Percentiles rank a stretch among this genome's conserved stretches.
Evolutionary conservation across 257 asterid species (phyloP).

Genomic region (Capsicum pubescens): DNA sequence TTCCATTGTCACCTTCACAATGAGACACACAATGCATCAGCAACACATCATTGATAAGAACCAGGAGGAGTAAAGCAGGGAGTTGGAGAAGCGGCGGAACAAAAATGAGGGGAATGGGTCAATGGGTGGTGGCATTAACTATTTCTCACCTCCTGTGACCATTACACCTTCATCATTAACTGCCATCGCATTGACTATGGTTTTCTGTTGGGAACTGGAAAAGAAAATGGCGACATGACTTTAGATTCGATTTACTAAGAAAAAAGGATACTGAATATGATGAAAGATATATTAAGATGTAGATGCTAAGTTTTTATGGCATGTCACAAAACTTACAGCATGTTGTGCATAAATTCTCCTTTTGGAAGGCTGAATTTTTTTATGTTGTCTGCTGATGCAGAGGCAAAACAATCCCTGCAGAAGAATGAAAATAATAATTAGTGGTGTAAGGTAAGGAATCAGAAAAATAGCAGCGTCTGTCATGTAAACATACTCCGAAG

Average conservation of each 20-base stretch:
- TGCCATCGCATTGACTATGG: conserved; percentile 88
- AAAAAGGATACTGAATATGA: neutral
- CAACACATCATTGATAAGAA: neutral
- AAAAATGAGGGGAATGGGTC: conserved; percentile 21
- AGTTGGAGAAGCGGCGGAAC: neutral
- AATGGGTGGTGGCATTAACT: neutral
- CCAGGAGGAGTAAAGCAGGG: neutral
- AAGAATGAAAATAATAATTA: conserved; percentile 20
- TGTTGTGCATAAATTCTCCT: conserved; percentile 97
- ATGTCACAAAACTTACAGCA: conserved; percentile 77
- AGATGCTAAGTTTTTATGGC: conserved; percentile 17
- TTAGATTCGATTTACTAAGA: neutral
- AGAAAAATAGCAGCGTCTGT: conserved; percentile 25
- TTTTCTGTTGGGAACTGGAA: conserved; percentile 93
- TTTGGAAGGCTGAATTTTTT: conserved; percentile 91
- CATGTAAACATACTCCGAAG: conserved; percentile 35
- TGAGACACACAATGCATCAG: conserved; percentile 29
- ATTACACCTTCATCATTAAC: conserved; percentile 89
- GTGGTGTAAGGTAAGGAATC: neutral
- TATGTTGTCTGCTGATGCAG: conserved; percentile 98
- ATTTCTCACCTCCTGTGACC: conserved; percentile 83
- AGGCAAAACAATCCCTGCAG: conserved; percentile 86
- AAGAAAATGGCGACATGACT: conserved; percentile 27
- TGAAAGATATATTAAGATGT: neutral
- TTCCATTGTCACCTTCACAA: conserved; percentile 87